Conservation (phyloP, 768 basidiomycete species). For the Steccherinum ochraceum region DNA sequence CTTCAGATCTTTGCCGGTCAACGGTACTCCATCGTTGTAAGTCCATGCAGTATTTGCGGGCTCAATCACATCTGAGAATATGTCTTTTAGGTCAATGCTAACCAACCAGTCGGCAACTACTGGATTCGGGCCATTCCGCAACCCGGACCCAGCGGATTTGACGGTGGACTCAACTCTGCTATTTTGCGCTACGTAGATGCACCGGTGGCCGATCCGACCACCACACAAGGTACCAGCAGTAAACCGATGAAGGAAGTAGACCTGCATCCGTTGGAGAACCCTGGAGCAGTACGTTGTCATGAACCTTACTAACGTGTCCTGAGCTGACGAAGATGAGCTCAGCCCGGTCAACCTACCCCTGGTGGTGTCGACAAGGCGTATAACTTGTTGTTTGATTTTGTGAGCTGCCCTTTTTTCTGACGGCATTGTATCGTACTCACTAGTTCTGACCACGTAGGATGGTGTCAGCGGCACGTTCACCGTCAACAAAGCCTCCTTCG, state of each 20-base stretch:
- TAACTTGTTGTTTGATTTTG: conserved; percentile 15
- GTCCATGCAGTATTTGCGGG: conserved; percentile 23
- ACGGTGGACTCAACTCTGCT: conserved; percentile 34
- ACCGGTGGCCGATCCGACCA: conserved; percentile 34
- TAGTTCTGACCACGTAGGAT: too few relatives aligned
- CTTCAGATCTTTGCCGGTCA: background rate
- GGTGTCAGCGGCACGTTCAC: background rate
- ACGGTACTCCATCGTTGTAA: conserved; percentile 14
- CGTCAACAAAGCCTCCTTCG: conserved; percentile 10
- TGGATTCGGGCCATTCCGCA: conserved; percentile 43
- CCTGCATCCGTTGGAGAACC: conserved; percentile 27
- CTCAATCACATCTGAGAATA: conserved; percentile 8
- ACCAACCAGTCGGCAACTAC: conserved; percentile 43
- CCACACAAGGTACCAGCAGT: conserved; percentile 17
- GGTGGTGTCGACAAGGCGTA: conserved; percentile 15
- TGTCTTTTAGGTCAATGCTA: conserved; percentile 37
- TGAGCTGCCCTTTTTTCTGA: conserved; percentile 9
- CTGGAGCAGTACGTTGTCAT: conserved; percentile 3
- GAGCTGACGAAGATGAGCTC: background rate
- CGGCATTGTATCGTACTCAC: too few relatives aligned
- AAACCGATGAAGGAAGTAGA: conserved; percentile 30
- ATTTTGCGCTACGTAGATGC: conserved; percentile 45
- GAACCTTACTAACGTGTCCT: too few relatives aligned
- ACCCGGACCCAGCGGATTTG: conserved; percentile 23
- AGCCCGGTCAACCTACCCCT: conserved; percentile 14